These are phyloP conservation scores for Yamadazyma sp. DNA, from an alignment of 805 yeast genomes.

Conservation along the genomic window DNA sequence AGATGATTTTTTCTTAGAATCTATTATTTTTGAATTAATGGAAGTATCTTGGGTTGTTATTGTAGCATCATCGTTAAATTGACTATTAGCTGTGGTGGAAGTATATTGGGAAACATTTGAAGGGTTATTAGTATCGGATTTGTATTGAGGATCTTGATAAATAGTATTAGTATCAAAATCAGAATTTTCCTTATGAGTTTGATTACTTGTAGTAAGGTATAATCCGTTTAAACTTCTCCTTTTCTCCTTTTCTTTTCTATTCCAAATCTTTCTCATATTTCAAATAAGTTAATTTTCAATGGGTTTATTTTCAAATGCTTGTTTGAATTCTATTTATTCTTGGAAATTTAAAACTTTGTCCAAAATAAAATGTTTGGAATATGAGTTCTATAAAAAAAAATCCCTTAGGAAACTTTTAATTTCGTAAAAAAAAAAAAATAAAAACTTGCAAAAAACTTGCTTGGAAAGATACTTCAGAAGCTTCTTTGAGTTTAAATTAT, in stretches of 20 bases:
- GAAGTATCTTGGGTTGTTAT: constrained; percentile 1
- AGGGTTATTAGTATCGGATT: not conserved
- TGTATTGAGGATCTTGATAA: not conserved
- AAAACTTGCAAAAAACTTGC: too few relatives aligned
- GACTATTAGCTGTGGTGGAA: not conserved
- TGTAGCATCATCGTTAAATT: constrained; percentile 3
- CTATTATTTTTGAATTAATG: too few relatives aligned
- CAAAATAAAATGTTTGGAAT: too few relatives aligned
- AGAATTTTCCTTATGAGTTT: constrained; percentile 4
- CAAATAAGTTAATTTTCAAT: not conserved
- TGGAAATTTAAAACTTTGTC: too few relatives aligned
- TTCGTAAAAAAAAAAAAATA: too few relatives aligned
- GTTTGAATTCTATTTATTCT: too few relatives aligned
- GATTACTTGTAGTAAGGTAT: constrained; percentile 5
- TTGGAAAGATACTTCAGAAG: too few relatives aligned
- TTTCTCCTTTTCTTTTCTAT: constrained; percentile 23
- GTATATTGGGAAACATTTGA: constrained; percentile 2
- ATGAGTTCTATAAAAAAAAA: too few relatives aligned
- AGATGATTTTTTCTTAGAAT: not conserved
- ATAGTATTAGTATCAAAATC: not conserved
- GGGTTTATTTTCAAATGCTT: too few relatives aligned
- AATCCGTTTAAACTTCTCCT: constrained; percentile 10
- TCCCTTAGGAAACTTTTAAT: too few relatives aligned
- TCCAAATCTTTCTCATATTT: constrained; percentile 31
- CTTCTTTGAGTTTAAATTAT: too few relatives aligned